Base-by-base conservation (phyloP, 1,139 yeast genomes). In the Yamadazyma triangularis region DNA sequence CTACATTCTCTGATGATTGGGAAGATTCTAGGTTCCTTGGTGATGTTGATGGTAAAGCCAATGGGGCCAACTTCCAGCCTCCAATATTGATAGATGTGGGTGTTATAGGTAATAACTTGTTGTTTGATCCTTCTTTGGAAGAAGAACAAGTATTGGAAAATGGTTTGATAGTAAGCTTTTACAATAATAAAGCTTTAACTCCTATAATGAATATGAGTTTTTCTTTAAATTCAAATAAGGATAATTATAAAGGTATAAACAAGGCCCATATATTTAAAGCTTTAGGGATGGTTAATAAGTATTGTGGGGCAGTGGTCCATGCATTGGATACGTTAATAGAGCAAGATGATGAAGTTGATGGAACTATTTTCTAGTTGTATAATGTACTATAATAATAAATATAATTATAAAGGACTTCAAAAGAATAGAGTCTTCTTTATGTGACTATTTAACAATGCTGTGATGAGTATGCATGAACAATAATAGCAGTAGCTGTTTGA, bases 401-500 rank as follows among this genome's bases (percentile, higher is more conserved):
- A 8, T 15, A 25, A 9, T 15, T 9, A 25, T 8, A 11, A n/a
- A n/a, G n/a, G n/a, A n/a, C n/a, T n/a, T n/a, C n/a, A n/a, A n/a
- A n/a, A n/a, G n/a, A n/a, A n/a, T n/a, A n/a, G n/a, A n/a, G n/a
- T n/a, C n/a, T n/a, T n/a, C n/a, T n/a, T n/a, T n/a, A n/a, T n/a
- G n/a, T n/a, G n/a, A n/a, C n/a, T n/a, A 25, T 15, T 38, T 41
- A 68, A 44, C 72, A 70, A 50, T 85, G 88, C 51, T 87, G 95
- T 9, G 77, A 64, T 2, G 95, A 79, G 50, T 89, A 89, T 0
- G 96, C 93, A 53, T 89, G 95, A 4, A 86, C 95, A 25, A 88
- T 77, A 18, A 89, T 88, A 0, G 97, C 96, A 1, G 96, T 81
- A 1, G 96, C 97, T 0, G 97, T 89, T 59, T 89, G 97, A 40